Conservation (phyloP, 257 asterid species). For the Thymus mandschuricus region DNA sequence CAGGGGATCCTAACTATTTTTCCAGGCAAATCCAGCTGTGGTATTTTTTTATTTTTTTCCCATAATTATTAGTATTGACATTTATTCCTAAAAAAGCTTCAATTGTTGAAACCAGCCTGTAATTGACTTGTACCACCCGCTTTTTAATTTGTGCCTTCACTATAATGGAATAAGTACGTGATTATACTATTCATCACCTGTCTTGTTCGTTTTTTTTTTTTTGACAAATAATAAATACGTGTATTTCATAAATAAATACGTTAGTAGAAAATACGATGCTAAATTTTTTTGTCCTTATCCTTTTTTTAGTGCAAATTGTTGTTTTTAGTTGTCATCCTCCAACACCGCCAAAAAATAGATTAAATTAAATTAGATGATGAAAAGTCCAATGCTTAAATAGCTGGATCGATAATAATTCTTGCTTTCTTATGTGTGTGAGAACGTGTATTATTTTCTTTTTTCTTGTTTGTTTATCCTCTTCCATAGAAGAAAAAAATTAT, state of each 20-base stretch:
- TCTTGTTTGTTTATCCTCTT: neutral
- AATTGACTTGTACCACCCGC: constrained; percentile 39
- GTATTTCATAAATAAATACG: neutral
- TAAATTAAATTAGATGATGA: neutral
- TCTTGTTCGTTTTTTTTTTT: constrained; percentile 8
- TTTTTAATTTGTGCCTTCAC: neutral
- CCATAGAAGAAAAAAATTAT: neutral
- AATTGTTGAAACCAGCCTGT: constrained; percentile 52
- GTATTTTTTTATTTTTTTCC: neutral
- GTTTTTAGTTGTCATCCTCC: neutral
- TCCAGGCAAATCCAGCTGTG: constrained; percentile 50
- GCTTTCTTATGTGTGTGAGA: neutral
- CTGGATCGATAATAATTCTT: neutral
- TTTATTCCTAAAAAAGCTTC: constrained; percentile 26
- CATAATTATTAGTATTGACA: constrained; percentile 7
- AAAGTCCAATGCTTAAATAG: neutral
- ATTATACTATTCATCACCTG: constrained; percentile 19
- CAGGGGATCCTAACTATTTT: constrained; percentile 20
- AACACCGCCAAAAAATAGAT: neutral
- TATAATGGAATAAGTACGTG: neutral
- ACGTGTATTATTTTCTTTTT: neutral
- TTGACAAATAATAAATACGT: neutral
- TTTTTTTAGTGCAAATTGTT: neutral
- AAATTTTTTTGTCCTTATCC: neutral
- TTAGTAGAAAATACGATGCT: neutral